Conservation (phyloP, 1,139 yeast species). For the Ogataea hybrid region DNA sequence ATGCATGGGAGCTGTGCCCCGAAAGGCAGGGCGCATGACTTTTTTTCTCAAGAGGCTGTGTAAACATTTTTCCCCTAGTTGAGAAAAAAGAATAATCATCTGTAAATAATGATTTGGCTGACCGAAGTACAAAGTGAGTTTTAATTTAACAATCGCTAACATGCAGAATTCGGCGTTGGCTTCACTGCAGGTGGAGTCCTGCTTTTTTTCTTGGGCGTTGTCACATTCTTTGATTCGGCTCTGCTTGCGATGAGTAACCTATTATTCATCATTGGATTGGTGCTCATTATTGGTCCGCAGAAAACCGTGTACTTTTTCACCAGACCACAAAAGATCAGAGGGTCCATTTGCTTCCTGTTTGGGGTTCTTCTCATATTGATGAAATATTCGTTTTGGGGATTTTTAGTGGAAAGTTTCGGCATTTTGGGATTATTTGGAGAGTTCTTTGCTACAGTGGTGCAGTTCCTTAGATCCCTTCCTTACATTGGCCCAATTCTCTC, state of each 20-base stretch:
- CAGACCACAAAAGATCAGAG: conserved; percentile 83
- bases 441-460: conserved; percentile 70
- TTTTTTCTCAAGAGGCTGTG: conserved; percentile 1
- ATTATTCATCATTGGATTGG: conserved; percentile 76
- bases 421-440: conserved; percentile 77
- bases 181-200: conserved; percentile 83
- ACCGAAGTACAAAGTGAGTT: conserved; percentile 75
- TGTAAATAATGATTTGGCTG: conserved; percentile 61
- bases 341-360: conserved; percentile 70
- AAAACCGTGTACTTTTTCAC: conserved; percentile 82
- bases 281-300: conserved; percentile 83
- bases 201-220: conserved; percentile 76
- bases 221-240: conserved; percentile 87
- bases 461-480: conserved; percentile 85
- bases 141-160: background rate
- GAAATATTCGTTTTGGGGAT: conserved; percentile 82
- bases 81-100: background rate
- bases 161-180: conserved; percentile 83
- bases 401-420: conserved; percentile 81
- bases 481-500: conserved; percentile 82
- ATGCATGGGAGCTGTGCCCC: too few species aligned
- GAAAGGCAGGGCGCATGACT: background rate
- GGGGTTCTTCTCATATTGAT: conserved; percentile 77
- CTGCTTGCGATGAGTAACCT: conserved; percentile 86
- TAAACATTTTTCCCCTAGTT: background rate